Evolutionary conservation across 2,329 filamentous ascomycete genomes (phyloP).

Genomic region (Pezicula radicicola): DNA sequence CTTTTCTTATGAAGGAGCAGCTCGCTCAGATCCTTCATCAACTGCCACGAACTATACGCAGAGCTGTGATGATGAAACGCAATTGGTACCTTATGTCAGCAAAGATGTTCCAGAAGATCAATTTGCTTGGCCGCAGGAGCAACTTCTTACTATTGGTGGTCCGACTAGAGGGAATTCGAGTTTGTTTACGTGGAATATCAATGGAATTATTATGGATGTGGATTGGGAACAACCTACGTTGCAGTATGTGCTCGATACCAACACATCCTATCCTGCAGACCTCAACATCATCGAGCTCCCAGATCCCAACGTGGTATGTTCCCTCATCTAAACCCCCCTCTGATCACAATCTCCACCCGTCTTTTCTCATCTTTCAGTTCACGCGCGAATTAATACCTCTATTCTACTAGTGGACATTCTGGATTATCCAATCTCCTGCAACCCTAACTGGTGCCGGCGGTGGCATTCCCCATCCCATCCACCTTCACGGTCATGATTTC

Average conservation of each 20-base stretch:
- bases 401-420: conserved; percentile 44
- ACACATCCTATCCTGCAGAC: conserved; percentile 10
- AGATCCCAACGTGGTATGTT: conserved; percentile 9
- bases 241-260: conserved; percentile 27
- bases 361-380: no score
- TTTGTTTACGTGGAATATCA: conserved; percentile 5
- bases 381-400: conserved; percentile 40
- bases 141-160: not conserved
- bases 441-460: not conserved
- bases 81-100: not conserved
- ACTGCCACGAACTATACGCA: not conserved
- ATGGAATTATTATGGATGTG: conserved; percentile 28
- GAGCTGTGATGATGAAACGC: not conserved
- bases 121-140: not conserved
- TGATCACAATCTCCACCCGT: no score
- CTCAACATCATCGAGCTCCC: conserved; percentile 10
- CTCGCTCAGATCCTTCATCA: conserved; percentile 30
- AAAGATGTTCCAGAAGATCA: not conserved
- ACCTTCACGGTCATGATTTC: conserved; percentile 47
- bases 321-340: not conserved
- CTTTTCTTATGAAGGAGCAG: conserved; percentile 59
- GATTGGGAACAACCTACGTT: conserved; percentile 39
- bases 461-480: conserved; percentile 37
- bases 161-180: not conserved
- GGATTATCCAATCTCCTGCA: conserved; percentile 30